Evolutionary conservation across 2,329 filamentous ascomycete species (phyloP).

Genomic region (Pochonia chlamydosporia): DNA sequence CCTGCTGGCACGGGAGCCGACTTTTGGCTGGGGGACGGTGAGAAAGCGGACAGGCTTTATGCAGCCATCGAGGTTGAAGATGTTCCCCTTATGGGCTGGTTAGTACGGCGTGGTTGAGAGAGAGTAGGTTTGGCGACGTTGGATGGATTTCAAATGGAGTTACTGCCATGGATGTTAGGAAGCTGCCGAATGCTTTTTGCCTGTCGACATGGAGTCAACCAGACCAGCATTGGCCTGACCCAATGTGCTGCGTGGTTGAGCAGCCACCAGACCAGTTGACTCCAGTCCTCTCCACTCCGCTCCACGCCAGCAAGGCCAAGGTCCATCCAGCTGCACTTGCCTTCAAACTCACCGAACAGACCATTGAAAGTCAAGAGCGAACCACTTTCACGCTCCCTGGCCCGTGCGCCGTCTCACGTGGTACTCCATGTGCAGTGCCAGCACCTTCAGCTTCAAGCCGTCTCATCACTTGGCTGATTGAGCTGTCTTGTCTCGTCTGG

Average conservation of each 20-base stretch:
- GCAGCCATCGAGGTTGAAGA: constrained; percentile 2
- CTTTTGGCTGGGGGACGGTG: constrained; percentile 12
- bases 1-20: background rate
- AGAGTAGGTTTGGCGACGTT: background rate
- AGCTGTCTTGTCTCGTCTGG: background rate
- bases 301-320: too few relatives aligned
- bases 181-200: too few relatives aligned
- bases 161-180: too few relatives aligned
- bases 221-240: background rate
- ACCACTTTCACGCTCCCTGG: constrained; percentile 9
- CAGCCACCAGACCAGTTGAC: background rate
- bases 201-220: background rate
- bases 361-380: too few relatives aligned
- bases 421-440: constrained; percentile 7
- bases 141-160: background rate
- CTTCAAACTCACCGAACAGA: too few relatives aligned
- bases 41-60: background rate
- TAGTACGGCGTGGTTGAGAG: background rate
- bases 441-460: constrained; percentile 9
- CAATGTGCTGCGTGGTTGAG: background rate
- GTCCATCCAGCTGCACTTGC: too few relatives aligned
- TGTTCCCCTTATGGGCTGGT: background rate
- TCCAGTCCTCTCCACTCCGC: too few relatives aligned
- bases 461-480: background rate
- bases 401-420: constrained; percentile 20